Percentiles rank a stretch among this genome's conserved stretches.
Evolutionary conservation across 2,329 filamentous ascomycete species (phyloP).

Genomic region (Aspergillus japonicus): DNA sequence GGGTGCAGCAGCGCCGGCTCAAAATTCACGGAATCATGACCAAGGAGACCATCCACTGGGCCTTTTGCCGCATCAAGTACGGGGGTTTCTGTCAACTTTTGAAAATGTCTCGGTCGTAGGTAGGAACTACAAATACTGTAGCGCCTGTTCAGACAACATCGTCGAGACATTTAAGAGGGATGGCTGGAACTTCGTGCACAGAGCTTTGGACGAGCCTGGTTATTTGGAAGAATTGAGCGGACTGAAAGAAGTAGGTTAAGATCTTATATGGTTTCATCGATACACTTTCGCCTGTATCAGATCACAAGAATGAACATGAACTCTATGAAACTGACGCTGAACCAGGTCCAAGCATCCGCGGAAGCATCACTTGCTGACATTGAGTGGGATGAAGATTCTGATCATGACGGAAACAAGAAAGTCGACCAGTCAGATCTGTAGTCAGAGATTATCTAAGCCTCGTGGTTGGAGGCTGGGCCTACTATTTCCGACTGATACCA

Average conservation of each 20-base stretch:
- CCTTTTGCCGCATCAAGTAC: conserved; percentile 62
- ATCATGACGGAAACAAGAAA: conserved; percentile 36
- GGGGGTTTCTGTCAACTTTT: conserved; percentile 62
- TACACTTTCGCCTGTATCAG: conserved; percentile 21
- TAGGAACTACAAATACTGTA: conserved; percentile 60
- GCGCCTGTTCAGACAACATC: conserved; percentile 60
- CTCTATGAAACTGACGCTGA: conserved; percentile 20
- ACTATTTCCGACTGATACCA: conserved; percentile 66
- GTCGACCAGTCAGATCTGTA: neutral
- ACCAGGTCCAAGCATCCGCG: conserved; percentile 46
- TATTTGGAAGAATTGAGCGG: conserved; percentile 65
- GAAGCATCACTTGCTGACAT: conserved; percentile 46
- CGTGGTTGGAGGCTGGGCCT: conserved; percentile 33
- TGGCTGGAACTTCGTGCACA: conserved; percentile 61
- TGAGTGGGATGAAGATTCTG: conserved; percentile 46
- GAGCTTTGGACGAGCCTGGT: conserved; percentile 59
- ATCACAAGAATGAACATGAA: neutral
- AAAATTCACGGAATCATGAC: conserved; percentile 32
- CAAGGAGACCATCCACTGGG: conserved; percentile 47
- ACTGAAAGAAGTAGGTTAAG: conserved; percentile 51
- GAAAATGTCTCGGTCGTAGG: conserved; percentile 58
- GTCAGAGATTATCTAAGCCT: conserved; percentile 18
- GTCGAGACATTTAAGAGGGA: conserved; percentile 52
- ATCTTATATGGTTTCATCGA: neutral
- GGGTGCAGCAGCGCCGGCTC: conserved; percentile 42